These are phyloP conservation scores for Solanum microdontum DNA, from an alignment of 257 asterid genomes.

Conservation along the genomic window DNA sequence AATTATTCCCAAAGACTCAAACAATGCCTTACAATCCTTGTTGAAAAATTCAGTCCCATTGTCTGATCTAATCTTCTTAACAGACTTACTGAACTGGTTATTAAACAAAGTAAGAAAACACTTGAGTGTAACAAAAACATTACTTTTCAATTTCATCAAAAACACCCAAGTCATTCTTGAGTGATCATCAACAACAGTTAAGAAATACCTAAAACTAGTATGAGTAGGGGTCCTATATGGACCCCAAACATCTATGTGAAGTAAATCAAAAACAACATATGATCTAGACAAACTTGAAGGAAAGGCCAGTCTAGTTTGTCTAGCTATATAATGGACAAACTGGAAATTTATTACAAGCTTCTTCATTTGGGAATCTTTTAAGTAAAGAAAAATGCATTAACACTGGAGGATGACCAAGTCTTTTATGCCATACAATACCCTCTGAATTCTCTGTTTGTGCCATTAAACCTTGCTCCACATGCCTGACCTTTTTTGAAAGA, in stretches of 20 bases:
- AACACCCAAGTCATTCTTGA: not conserved
- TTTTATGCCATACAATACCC: not conserved
- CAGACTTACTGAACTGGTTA: not conserved
- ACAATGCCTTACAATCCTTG: no score
- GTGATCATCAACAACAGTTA: not conserved
- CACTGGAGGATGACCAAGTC: not conserved
- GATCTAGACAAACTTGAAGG: not conserved
- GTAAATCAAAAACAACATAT: not conserved
- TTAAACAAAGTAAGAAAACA: not conserved
- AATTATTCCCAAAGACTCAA: no score
- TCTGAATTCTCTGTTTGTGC: not conserved
- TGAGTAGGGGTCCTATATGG: not conserved
- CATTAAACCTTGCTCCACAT: no score
- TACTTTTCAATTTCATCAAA: no score
- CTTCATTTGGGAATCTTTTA: not conserved
- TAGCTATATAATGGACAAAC: not conserved
- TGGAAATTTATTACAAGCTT: not conserved
- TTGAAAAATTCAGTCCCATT: not conserved
- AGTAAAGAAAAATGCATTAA: not conserved
- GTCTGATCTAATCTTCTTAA: not conserved
- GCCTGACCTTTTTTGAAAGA: no score
- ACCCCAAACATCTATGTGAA: no score
- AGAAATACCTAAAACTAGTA: not conserved
- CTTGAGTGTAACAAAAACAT: not conserved
- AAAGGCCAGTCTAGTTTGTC: not conserved